phyloP scores from a whole-genome alignment of 2,329 filamentous ascomycete species.

The Ophiocordyceps robertsii region DNA sequence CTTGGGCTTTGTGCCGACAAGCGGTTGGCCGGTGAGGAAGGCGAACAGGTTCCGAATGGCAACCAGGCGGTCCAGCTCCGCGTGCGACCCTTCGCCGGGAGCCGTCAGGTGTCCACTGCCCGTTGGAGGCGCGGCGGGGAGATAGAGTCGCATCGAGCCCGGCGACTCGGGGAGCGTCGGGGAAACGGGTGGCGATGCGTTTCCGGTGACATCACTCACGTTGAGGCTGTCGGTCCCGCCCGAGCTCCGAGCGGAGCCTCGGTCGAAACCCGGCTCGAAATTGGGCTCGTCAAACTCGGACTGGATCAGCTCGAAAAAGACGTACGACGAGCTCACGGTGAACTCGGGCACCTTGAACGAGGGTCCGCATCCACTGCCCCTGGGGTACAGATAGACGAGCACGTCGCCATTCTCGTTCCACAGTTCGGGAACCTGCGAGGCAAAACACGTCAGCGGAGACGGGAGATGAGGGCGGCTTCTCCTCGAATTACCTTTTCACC shows the following conservation, averaged over 20 bases:
- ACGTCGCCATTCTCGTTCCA: constrained; percentile 50
- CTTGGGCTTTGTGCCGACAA: constrained; percentile 42
- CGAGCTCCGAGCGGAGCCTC: constrained; percentile 29
- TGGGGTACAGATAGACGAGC: constrained; percentile 42
- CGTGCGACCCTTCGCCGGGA: constrained; percentile 17
- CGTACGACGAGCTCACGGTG: constrained; percentile 37
- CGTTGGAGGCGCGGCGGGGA: constrained; percentile 31
- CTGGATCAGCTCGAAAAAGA: constrained; percentile 39
- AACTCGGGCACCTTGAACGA: constrained; percentile 48
- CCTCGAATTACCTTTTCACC: constrained; percentile 35
- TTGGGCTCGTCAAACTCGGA: constrained; percentile 23
- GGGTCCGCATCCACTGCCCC: constrained; percentile 33
- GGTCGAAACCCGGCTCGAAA: constrained; percentile 11
- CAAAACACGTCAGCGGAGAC: background rate
- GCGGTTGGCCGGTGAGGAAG: constrained; percentile 48
- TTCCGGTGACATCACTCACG: constrained; percentile 33
- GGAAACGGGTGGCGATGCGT: constrained; percentile 22
- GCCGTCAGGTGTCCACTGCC: constrained; percentile 18
- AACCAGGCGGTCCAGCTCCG: constrained; percentile 40
- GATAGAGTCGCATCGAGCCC: constrained; percentile 35
- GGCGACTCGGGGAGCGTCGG: constrained; percentile 21
- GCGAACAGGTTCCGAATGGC: constrained; percentile 53
- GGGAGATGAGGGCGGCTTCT: background rate
- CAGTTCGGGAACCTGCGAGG: constrained; percentile 44
- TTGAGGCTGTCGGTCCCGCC: constrained; percentile 32